Percentiles rank a stretch among this genome's conserved stretches.
Evolutionary conservation across 805 yeast genomes (phyloP).

Genomic region (Hanseniaspora thailandica): DNA sequence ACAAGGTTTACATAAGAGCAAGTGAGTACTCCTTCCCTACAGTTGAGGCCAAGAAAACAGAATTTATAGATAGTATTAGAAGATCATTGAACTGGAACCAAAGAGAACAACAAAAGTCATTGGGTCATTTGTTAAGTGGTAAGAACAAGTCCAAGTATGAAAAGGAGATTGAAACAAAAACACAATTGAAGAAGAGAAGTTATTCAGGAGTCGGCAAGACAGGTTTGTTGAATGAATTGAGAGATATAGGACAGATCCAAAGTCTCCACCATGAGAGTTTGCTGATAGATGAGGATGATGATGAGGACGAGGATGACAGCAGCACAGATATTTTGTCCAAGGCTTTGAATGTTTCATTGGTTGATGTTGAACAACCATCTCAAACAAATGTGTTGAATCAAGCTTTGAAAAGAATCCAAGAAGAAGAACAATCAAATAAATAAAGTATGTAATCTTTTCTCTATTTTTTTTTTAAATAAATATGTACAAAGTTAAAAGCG

Average conservation of each 20-base stretch:
- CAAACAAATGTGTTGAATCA: slow-evolving; percentile 1
- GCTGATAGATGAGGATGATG: slow-evolving; percentile 4
- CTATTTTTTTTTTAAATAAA: not conserved
- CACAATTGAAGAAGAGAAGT: slow-evolving; percentile 1
- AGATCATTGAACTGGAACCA: slow-evolving; percentile 88
- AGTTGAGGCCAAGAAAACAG: slow-evolving; percentile 59
- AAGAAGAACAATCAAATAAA: not conserved
- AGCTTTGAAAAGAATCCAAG: not conserved
- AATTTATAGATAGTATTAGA: slow-evolving; percentile 73
- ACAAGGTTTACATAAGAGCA: slow-evolving; percentile 73
- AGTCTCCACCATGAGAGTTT: not conserved
- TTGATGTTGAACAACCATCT: not conserved
- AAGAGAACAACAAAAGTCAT: slow-evolving; percentile 77
- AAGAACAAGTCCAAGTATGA: slow-evolving; percentile 41
- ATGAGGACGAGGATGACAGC: slow-evolving; percentile 1
- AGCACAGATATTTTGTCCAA: not conserved
- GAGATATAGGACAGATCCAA: slow-evolving; percentile 8
- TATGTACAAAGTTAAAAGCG: not conserved
- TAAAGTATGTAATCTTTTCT: not conserved
- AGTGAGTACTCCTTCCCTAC: slow-evolving; percentile 92
- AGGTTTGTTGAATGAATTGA: slow-evolving; percentile 4
- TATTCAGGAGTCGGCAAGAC: slow-evolving; percentile 11
- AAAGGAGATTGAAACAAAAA: slow-evolving; percentile 15
- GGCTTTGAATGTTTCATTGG: not conserved
- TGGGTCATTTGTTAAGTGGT: slow-evolving; percentile 48